Evolutionary conservation across 192 early-diverging fungal species (phyloP), one percentile per base, ranked within the genome.

Genomic region (Podila horticola): DNA sequence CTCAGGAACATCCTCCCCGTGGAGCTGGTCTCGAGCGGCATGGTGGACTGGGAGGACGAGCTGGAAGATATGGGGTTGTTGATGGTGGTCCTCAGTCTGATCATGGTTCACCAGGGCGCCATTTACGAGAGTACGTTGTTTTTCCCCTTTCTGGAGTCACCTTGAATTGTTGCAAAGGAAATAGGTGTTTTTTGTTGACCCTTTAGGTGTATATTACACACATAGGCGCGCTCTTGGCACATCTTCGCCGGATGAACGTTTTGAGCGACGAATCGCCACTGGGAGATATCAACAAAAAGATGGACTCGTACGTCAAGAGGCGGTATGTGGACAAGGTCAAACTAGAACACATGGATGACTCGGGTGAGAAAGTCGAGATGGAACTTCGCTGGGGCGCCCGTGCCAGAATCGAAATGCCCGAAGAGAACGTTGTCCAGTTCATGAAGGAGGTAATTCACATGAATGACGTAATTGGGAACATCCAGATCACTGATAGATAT

Each of bases 371-470:
- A 68, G 57, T 59, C 9, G 79, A 81, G 22, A 74, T 73, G 28
- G 85, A 89, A 55, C 88, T 88, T 64, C 69, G 66, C 8, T 91
- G 90, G 90, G 92, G 92, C 24, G 87, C 90, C 51, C 66, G 90
- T 34, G 86, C 91, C 34, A 92, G 86, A 62, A 68, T 87, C 1
- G 92, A 93, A 70, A 57, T 92, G 1, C 74, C 85, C 31, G 85
- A 88, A 59, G 66, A 83, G 51, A 87, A 86, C 28, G 63, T 92
- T 28, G 74, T 88, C 22, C 71, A 83, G 15, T 91, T 93, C 63
- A 88, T 93, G 28, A 64, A 83, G 36, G 82, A 74, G 50, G 89
- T 91, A 86, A 67, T 72, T 52, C 49, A 3, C 12, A 13, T 17
- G 41, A 2, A 17, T 45, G 11, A 45, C 20, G 45, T 24, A 33